These are phyloP conservation scores for Stephania yunnanensis DNA, from an alignment of 164 flowering plant species.

Conservation along the genomic window DNA sequence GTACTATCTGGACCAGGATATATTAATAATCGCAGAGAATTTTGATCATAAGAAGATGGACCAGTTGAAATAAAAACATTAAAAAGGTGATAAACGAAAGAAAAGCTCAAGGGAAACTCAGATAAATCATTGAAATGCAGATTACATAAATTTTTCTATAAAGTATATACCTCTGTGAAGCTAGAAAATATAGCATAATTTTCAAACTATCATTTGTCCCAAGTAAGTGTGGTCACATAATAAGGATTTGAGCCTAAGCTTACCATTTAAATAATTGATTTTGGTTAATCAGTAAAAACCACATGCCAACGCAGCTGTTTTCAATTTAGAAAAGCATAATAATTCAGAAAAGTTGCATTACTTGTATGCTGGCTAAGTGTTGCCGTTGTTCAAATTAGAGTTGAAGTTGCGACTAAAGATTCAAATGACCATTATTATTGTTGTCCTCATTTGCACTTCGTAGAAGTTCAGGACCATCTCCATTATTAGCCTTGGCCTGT, in stretches of 20 bases:
- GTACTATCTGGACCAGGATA: too few relatives aligned
- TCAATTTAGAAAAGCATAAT: background rate
- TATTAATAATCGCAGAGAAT: too few relatives aligned
- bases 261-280: background rate
- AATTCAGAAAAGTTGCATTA: slow-evolving; percentile 15
- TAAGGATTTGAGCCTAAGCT: background rate
- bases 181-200: too few relatives aligned
- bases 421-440: slow-evolving; percentile 81
- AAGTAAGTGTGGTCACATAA: too few relatives aligned
- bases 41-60: too few relatives aligned
- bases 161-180: too few relatives aligned
- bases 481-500: slow-evolving; percentile 93
- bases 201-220: too few relatives aligned
- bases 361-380: slow-evolving; percentile 97
- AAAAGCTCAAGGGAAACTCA: too few relatives aligned
- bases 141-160: too few relatives aligned
- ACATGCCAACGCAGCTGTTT: background rate
- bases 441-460: slow-evolving; percentile 54
- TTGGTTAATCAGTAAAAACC: background rate
- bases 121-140: too few relatives aligned
- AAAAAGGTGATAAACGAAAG: too few relatives aligned
- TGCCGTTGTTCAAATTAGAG: slow-evolving; percentile 93
- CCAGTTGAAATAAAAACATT: too few relatives aligned
- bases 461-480: slow-evolving; percentile 93
- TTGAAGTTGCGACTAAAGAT: slow-evolving; percentile 74